A percentile compares a stretch with the other conserved stretches of the same genome.
Conservation (phyloP, 192 early-diverging fungal species). For the Mortierella hygrophila region DNA sequence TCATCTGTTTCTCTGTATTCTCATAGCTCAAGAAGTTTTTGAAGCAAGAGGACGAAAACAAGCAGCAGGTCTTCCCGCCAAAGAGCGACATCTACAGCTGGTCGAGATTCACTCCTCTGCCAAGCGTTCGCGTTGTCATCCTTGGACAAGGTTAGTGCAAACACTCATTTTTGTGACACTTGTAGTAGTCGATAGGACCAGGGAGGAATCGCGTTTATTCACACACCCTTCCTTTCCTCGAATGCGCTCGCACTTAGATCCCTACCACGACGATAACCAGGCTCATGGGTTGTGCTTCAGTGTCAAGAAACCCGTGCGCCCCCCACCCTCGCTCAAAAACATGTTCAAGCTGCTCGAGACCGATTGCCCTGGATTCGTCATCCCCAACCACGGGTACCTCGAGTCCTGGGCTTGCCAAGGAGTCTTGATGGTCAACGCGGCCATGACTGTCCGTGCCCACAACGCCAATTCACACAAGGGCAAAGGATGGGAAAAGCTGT, state of each 20-base stretch:
- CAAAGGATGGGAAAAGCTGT: conserved; percentile 87
- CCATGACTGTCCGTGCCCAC: conserved; percentile 86
- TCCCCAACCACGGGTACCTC: conserved; percentile 85
- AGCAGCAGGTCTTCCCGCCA: conserved; percentile 79
- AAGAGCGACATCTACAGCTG: conserved; percentile 84
- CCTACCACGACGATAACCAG: conserved; percentile 75
- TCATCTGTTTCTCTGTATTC: not conserved
- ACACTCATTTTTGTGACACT: not conserved
- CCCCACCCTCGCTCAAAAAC: conserved; percentile 92
- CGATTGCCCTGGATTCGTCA: conserved; percentile 79
- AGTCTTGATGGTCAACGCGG: conserved; percentile 90
- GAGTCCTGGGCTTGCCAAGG: conserved; percentile 87
- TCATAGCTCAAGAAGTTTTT: conserved; percentile 79
- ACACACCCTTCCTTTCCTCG: not conserved
- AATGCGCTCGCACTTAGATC: conserved; percentile 64
- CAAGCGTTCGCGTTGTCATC: conserved; percentile 86
- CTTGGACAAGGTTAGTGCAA: conserved; percentile 85
- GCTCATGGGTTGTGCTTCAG: conserved; percentile 96
- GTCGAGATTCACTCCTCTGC: conserved; percentile 80
- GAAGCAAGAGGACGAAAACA: conserved; percentile 61
- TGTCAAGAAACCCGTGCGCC: conserved; percentile 79
- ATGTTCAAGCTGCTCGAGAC: conserved; percentile 86
- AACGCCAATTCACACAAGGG: conserved; percentile 85
- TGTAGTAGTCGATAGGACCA: not conserved
- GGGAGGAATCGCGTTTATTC: not conserved